Percentiles rank a stretch among this genome's conserved stretches.
Evolutionary conservation across 1,139 yeast genomes (phyloP).

Genomic region (Torulaspora globosa): DNA sequence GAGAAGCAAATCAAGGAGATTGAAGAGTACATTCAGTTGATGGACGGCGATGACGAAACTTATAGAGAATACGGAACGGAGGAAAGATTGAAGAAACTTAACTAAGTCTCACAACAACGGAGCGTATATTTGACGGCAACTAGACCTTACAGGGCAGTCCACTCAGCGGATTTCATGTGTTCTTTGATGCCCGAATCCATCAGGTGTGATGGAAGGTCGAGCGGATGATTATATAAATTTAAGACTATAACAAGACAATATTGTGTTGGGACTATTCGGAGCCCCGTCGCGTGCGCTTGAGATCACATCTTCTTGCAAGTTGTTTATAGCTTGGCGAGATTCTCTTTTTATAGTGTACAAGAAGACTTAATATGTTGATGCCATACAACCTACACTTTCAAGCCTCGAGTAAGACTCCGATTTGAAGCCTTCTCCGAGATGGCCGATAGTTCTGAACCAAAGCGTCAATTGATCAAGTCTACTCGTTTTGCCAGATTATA

Average conservation of each 20-base stretch:
- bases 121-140: too few species aligned
- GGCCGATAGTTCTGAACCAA: conserved; percentile 6
- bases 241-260: conserved; percentile 7
- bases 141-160: too few species aligned
- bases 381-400: too few species aligned
- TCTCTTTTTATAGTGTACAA: too few species aligned
- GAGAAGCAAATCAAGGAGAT: conserved; percentile 65
- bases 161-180: not conserved
- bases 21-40: conserved; percentile 73
- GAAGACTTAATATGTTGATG: too few species aligned
- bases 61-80: conserved; percentile 46
- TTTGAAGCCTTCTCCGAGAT: not conserved
- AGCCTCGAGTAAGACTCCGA: too few species aligned
- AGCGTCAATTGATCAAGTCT: conserved; percentile 16
- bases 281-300: not conserved
- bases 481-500: conserved; percentile 30
- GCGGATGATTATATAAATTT: conserved; percentile 3
- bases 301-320: not conserved
- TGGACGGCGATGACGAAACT: conserved; percentile 67
- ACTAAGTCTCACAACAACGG: conserved; percentile 5
- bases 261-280: conserved; percentile 1
- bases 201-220: not conserved
- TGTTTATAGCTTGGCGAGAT: not conserved
- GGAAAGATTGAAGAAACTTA: conserved; percentile 18
- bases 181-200: conserved; percentile 6